Evolutionary conservation across 768 basidiomycete genomes (phyloP).

Genomic region (Kwoniella mangroviensis): DNA sequence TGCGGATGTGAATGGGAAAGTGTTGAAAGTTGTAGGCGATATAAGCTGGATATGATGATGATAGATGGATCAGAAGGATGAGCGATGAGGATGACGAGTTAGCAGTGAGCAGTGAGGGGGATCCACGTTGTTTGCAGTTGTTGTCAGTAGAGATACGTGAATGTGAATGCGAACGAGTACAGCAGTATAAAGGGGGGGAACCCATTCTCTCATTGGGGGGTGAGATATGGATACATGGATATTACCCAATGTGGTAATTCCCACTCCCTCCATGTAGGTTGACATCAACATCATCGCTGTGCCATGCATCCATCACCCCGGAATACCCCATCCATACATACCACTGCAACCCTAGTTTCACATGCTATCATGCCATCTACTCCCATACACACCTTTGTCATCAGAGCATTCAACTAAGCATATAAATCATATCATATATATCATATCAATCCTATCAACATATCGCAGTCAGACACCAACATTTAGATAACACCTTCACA

Average conservation of each 20-base stretch:
- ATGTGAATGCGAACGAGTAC: not conserved
- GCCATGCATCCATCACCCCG: too few relatives aligned
- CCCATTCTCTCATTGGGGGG: not conserved
- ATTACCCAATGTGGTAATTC: not conserved
- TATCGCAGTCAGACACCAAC: not conserved
- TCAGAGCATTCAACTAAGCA: not conserved
- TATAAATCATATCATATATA: not conserved
- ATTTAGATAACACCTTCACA: not conserved
- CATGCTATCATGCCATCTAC: not conserved
- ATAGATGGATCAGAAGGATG: too few relatives aligned
- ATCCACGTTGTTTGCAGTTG: too few relatives aligned
- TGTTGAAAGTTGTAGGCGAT: not conserved
- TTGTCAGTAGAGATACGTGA: too few relatives aligned
- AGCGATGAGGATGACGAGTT: too few relatives aligned
- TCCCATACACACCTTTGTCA: constrained; percentile 12
- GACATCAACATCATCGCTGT: too few relatives aligned
- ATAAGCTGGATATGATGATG: too few relatives aligned
- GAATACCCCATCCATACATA: not conserved
- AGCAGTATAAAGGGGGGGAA: not conserved
- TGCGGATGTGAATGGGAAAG: not conserved
- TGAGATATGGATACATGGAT: not conserved
- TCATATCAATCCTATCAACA: too few relatives aligned
- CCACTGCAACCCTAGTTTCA: not conserved
- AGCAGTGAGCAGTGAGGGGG: too few relatives aligned
- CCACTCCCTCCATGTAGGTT: not conserved